Conservation (phyloP, 352 stramenopile species). For the Phytophthora aleatoria region DNA sequence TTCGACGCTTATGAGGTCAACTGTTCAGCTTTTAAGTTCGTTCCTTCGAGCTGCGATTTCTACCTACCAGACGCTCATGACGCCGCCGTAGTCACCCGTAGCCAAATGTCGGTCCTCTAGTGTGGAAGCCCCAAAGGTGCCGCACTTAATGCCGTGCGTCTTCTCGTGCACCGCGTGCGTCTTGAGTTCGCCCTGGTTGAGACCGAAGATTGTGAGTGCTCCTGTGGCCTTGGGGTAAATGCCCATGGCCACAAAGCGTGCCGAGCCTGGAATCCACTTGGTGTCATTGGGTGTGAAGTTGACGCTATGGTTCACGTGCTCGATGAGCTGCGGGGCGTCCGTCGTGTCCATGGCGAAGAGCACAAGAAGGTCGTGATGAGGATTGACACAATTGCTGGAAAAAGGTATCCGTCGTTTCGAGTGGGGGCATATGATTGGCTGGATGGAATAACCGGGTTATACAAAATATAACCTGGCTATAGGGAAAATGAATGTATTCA, state of each 20-base stretch:
- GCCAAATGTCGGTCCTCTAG: conserved; percentile 90
- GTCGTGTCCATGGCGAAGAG: conserved; percentile 92
- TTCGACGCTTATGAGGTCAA: conserved; percentile 5
- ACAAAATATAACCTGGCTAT: no score
- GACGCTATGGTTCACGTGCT: conserved; percentile 94
- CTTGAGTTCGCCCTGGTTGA: conserved; percentile 89
- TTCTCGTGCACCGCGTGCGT: conserved; percentile 78
- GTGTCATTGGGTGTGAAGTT: conserved; percentile 95
- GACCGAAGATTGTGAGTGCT: conserved; percentile 90
- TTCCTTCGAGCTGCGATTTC: no score
- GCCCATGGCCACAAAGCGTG: conserved; percentile 92
- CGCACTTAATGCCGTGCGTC: conserved; percentile 94
- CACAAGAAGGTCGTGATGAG: background rate
- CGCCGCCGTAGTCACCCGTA: conserved; percentile 76
- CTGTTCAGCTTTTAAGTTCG: conserved; percentile 9
- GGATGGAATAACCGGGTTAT: conserved; percentile 3
- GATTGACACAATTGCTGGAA: conserved; percentile 19
- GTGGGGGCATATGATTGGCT: conserved; percentile 7
- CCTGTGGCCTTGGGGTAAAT: conserved; percentile 94
- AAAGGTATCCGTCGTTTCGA: conserved; percentile 31
- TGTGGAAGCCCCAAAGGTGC: conserved; percentile 94
- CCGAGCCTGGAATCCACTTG: conserved; percentile 95
- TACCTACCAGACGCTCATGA: conserved; percentile 76
- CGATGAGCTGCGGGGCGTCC: conserved; percentile 96
- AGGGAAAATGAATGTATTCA: background rate